Evolutionary conservation across 2,329 filamentous ascomycete genomes (phyloP).

Genomic region (Fusarium camptoceras): DNA sequence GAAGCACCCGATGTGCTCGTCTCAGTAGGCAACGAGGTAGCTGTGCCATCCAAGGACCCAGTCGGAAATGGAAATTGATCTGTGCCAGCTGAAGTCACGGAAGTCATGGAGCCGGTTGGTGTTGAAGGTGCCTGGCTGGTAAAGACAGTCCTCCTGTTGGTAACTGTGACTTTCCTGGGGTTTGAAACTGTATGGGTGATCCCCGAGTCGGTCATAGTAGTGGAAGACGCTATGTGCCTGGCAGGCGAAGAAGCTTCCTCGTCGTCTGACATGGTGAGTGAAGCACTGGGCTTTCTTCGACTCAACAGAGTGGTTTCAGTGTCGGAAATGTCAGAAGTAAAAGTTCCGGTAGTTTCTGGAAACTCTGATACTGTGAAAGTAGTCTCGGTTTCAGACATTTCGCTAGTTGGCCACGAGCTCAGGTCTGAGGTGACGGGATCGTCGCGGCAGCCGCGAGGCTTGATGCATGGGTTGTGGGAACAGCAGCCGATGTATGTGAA

Average conservation of each 20-base stretch:
- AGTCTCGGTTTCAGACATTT: slow-evolving; percentile 7
- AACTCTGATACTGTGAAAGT: neutral
- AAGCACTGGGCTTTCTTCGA: neutral
- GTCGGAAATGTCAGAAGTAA: neutral
- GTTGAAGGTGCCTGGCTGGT: slow-evolving; percentile 42
- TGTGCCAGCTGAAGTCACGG: slow-evolving; percentile 15
- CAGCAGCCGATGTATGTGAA: slow-evolving; percentile 59
- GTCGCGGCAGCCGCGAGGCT: slow-evolving; percentile 23
- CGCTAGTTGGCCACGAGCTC: neutral
- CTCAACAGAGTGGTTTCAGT: neutral
- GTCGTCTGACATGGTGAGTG: slow-evolving; percentile 5
- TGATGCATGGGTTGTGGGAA: slow-evolving; percentile 56
- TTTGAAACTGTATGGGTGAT: slow-evolving; percentile 54
- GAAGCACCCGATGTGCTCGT: slow-evolving; percentile 7
- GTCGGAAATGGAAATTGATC: slow-evolving; percentile 4
- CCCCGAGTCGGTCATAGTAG: slow-evolving; percentile 52
- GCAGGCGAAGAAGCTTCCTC: slow-evolving; percentile 1
- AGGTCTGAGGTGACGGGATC: neutral
- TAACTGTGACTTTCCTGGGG: slow-evolving; percentile 51
- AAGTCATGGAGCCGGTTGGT: slow-evolving; percentile 16
- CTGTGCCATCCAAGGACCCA: slow-evolving; percentile 19
- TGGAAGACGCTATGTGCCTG: slow-evolving; percentile 15
- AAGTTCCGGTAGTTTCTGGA: neutral
- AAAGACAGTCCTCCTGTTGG: slow-evolving; percentile 50
- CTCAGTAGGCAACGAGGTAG: slow-evolving; percentile 21